Conservation (phyloP, 345 rosid genomes). For the Salix caprea region DNA sequence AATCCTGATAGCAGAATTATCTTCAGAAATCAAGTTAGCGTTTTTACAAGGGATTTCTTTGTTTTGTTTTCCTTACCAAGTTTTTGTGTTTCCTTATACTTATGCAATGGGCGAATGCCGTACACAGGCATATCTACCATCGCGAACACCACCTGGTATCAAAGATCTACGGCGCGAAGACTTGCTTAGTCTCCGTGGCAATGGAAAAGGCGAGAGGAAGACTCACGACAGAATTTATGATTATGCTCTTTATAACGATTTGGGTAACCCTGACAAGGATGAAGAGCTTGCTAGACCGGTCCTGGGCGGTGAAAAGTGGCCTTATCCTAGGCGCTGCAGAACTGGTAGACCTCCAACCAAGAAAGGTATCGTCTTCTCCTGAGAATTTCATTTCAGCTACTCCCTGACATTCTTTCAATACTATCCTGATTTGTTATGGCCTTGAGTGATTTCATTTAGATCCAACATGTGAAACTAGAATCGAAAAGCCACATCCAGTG, state of each 20-base stretch:
- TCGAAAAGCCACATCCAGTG: slow-evolving; percentile 74
- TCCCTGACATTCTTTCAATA: background rate
- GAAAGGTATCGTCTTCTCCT: slow-evolving; percentile 40
- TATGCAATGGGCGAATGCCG: background rate
- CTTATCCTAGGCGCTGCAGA: slow-evolving; percentile 92
- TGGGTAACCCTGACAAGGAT: slow-evolving; percentile 82
- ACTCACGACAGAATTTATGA: slow-evolving; percentile 75
- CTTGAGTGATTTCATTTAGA: slow-evolving; percentile 33
- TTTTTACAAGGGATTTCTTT: background rate
- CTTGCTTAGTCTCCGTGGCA: slow-evolving; percentile 57
- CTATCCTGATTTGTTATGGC: background rate
- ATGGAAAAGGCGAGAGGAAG: slow-evolving; percentile 71
- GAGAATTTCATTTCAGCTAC: background rate
- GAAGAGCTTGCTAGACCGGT: slow-evolving; percentile 65
- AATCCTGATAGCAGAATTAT: slow-evolving; percentile 73
- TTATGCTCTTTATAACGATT: slow-evolving; percentile 71
- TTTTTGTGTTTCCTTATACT: background rate
- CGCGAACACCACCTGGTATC: slow-evolving; percentile 67
- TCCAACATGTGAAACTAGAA: slow-evolving; percentile 63
- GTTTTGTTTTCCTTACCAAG: background rate
- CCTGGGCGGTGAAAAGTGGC: slow-evolving; percentile 53
- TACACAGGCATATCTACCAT: slow-evolving; percentile 63
- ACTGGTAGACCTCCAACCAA: slow-evolving; percentile 69
- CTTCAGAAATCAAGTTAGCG: slow-evolving; percentile 69
- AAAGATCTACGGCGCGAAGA: slow-evolving; percentile 70